Percentiles rank a stretch among this genome's conserved stretches.
Conservation (phyloP, 768 basidiomycete genomes). For the Chalciporus sphaerocephalus region DNA sequence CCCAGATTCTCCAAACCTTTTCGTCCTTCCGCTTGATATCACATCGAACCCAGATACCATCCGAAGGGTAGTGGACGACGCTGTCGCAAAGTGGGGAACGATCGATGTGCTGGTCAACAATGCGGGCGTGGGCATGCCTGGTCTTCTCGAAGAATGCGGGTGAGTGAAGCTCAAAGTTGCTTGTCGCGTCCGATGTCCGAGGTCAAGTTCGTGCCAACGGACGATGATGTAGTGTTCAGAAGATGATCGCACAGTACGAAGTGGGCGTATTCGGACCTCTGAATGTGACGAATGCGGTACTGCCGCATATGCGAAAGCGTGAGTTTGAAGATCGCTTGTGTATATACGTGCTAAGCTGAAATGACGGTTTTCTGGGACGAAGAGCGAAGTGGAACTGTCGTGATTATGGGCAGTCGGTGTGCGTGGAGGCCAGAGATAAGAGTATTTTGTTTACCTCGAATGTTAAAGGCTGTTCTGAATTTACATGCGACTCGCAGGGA, state of each 20-base stretch:
- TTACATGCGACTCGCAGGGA: slow-evolving; percentile 12
- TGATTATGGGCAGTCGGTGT: slow-evolving; percentile 50
- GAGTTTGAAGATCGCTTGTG: background rate
- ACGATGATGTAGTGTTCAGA: slow-evolving; percentile 20
- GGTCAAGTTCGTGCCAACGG: background rate
- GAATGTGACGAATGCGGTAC: slow-evolving; percentile 47
- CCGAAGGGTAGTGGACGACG: slow-evolving; percentile 40
- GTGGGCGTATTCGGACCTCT: slow-evolving; percentile 29
- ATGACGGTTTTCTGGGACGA: slow-evolving; percentile 2
- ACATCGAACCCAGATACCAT: slow-evolving; percentile 42
- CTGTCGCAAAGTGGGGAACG: slow-evolving; percentile 44
- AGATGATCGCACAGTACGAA: slow-evolving; percentile 41
- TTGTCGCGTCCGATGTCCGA: too few relatives aligned
- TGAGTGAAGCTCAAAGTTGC: slow-evolving; percentile 11
- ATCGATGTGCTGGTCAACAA: slow-evolving; percentile 64
- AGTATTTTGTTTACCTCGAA: slow-evolving; percentile 4
- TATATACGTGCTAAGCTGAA: background rate
- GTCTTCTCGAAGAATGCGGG: slow-evolving; percentile 55
- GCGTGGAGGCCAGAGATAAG: slow-evolving; percentile 44
- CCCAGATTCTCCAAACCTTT: slow-evolving; percentile 36
- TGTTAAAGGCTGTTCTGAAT: background rate
- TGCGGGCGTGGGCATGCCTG: slow-evolving; percentile 45
- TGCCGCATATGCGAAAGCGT: slow-evolving; percentile 44
- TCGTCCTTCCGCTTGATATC: slow-evolving; percentile 47
- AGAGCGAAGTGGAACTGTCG: slow-evolving; percentile 39